These are phyloP conservation scores for Calocybe cyanea DNA, from an alignment of 768 basidiomycete genomes.

Conservation along the genomic window DNA sequence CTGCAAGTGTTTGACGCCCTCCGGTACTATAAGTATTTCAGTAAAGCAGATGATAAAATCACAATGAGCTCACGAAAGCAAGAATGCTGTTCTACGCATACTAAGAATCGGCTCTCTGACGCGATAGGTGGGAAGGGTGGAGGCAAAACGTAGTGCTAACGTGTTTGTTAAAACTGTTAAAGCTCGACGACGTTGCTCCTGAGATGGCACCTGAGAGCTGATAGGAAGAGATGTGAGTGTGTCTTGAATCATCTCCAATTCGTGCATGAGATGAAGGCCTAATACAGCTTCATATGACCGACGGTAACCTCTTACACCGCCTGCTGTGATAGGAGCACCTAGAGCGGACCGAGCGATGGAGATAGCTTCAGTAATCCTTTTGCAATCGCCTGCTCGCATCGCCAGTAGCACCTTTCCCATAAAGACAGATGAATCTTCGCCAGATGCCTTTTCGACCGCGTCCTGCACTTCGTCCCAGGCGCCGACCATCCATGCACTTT, in stretches of 20 bases:
- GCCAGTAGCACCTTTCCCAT: constrained; percentile 81
- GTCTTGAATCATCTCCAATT: constrained; percentile 67
- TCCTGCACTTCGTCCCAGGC: constrained; percentile 83
- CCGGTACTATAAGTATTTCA: constrained; percentile 23
- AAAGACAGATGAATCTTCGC: constrained; percentile 57
- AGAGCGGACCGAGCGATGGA: constrained; percentile 65
- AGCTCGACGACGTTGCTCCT: constrained; percentile 28
- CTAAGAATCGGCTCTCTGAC: constrained; percentile 86
- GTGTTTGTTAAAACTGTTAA: constrained; percentile 42
- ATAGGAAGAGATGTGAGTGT: constrained; percentile 35
- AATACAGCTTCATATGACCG: constrained; percentile 85
- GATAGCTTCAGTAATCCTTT: constrained; percentile 46
- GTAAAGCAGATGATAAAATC: constrained; percentile 1
- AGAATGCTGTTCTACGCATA: constrained; percentile 83
- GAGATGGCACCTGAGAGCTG: constrained; percentile 33
- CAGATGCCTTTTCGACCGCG: constrained; percentile 48
- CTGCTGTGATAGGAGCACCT: constrained; percentile 79
- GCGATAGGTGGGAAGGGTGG: constrained; percentile 84
- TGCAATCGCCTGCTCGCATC: constrained; percentile 55
- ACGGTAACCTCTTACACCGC: constrained; percentile 75
- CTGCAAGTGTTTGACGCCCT: constrained; percentile 35
- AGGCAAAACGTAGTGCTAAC: constrained; percentile 65
- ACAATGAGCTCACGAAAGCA: constrained; percentile 49
- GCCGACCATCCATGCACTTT: constrained; percentile 95
- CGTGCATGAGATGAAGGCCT: constrained; percentile 81